phyloP scores from a whole-genome alignment of 1,284 basidiomycete species.

The Ceratobasidium sp. region DNA sequence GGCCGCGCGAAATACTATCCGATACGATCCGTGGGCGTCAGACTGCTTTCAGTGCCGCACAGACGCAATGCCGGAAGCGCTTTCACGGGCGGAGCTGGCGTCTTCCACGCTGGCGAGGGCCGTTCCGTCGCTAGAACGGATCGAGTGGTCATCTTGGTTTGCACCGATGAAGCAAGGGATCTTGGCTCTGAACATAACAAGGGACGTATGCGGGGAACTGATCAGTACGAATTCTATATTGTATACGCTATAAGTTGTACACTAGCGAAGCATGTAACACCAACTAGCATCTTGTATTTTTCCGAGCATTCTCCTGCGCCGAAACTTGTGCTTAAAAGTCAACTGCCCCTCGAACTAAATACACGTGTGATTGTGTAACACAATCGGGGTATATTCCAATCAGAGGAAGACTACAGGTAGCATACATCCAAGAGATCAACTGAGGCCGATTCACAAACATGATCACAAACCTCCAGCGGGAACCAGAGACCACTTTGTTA shows the following conservation, averaged over 20 bases:
- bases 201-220: constrained; percentile 21
- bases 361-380: constrained; percentile 8
- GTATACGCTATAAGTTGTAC: constrained; percentile 28
- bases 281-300: constrained; percentile 23
- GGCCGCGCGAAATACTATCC: constrained; percentile 9
- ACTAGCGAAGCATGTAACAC: not conserved
- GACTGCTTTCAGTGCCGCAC: constrained; percentile 35
- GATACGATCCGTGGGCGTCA: constrained; percentile 35
- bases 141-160: constrained; percentile 38
- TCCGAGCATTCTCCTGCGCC: constrained; percentile 15
- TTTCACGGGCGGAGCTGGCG: constrained; percentile 6
- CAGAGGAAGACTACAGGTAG: not conserved
- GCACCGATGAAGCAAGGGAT: constrained; percentile 37
- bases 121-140: constrained; percentile 4
- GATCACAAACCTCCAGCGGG: not conserved
- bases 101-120: constrained; percentile 21
- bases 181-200: constrained; percentile 27
- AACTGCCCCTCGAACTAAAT: constrained; percentile 7
- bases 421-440: not conserved
- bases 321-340: constrained; percentile 20
- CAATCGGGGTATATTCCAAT: constrained; percentile 5
- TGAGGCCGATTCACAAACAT: not conserved
- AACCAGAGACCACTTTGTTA: not conserved
- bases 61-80: constrained; percentile 33
- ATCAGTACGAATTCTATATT: constrained; percentile 15